Evolutionary conservation across 2,329 filamentous ascomycete species (phyloP).

Genomic region (Sphaerulina vaccinii): DNA sequence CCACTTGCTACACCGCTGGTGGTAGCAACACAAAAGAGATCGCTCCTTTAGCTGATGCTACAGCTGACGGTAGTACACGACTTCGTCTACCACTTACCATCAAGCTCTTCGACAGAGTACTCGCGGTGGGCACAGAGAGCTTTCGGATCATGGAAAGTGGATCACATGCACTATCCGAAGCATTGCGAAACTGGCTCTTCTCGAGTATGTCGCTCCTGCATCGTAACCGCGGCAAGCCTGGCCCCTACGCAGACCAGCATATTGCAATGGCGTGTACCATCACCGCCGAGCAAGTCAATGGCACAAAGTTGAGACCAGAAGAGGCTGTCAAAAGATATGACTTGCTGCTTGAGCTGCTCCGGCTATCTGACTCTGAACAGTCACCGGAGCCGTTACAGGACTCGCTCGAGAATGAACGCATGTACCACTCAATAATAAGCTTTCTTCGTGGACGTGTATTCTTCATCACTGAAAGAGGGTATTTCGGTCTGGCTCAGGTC

Average conservation of each 20-base stretch:
- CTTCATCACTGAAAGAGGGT: slow-evolving; percentile 22
- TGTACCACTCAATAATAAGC: slow-evolving; percentile 15
- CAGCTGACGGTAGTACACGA: not conserved
- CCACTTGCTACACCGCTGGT: slow-evolving; percentile 20
- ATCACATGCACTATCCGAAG: slow-evolving; percentile 15
- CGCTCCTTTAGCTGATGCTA: slow-evolving; percentile 8
- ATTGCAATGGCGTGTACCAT: slow-evolving; percentile 21
- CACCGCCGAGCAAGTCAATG: slow-evolving; percentile 22
- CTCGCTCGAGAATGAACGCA: slow-evolving; percentile 9
- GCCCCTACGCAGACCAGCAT: slow-evolving; percentile 17
- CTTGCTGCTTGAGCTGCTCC: slow-evolving; percentile 16
- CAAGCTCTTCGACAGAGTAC: slow-evolving; percentile 21
- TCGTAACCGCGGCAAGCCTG: slow-evolving; percentile 14
- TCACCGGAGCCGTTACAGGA: not conserved
- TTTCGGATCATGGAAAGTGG: slow-evolving; percentile 11
- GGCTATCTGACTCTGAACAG: slow-evolving; percentile 8
- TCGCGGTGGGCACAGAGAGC: slow-evolving; percentile 16
- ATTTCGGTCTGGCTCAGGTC: slow-evolving; percentile 20
- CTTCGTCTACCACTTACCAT: slow-evolving; percentile 19
- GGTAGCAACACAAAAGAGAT: slow-evolving; percentile 18
- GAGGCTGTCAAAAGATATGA: slow-evolving; percentile 19
- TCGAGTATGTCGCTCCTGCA: slow-evolving; percentile 18
- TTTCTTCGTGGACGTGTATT: slow-evolving; percentile 24
- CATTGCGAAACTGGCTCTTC: slow-evolving; percentile 20
- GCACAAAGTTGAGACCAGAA: slow-evolving; percentile 10